These are phyloP conservation scores for Leccinum truebloodii DNA, from an alignment of 768 basidiomycete genomes.

Conservation along the genomic window DNA sequence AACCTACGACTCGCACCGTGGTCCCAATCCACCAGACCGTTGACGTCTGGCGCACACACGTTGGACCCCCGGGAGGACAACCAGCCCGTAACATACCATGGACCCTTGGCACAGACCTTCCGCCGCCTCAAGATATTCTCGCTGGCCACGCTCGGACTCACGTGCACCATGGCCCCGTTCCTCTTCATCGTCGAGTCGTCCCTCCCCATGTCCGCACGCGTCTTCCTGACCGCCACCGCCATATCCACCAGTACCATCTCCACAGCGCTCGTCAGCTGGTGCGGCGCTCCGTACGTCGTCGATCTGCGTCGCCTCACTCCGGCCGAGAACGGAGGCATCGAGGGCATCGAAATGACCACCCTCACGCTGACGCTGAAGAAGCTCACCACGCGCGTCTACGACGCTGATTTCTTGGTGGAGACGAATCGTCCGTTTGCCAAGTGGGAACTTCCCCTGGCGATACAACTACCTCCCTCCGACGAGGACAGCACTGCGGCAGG, in stretches of 20 bases:
- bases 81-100: conserved; percentile 52
- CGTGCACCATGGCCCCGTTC: conserved; percentile 71
- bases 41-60: neutral
- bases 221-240: conserved; percentile 68
- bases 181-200: conserved; percentile 80
- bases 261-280: conserved; percentile 71
- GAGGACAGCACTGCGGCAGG: conserved; percentile 34
- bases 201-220: conserved; percentile 67
- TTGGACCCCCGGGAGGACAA: conserved; percentile 7
- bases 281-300: conserved; percentile 74
- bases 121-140: conserved; percentile 82
- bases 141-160: conserved; percentile 70
- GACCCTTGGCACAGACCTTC: conserved; percentile 69
- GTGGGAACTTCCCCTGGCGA: conserved; percentile 64
- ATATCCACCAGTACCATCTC: conserved; percentile 72
- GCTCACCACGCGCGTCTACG: conserved; percentile 71
- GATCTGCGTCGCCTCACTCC: conserved; percentile 53
- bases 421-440: conserved; percentile 72
- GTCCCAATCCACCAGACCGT: conserved; percentile 11
- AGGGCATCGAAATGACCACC: conserved; percentile 71
- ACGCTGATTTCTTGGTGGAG: conserved; percentile 67
- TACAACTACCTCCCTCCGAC: conserved; percentile 44
- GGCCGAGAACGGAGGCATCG: conserved; percentile 42
- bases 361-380: conserved; percentile 58
- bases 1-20: neutral